A percentile compares a stretch with the other conserved stretches of the same genome.
These are phyloP conservation scores for Fraxinus latifolia DNA, from an alignment of 305 asterid genomes.

Conservation along the genomic window DNA sequence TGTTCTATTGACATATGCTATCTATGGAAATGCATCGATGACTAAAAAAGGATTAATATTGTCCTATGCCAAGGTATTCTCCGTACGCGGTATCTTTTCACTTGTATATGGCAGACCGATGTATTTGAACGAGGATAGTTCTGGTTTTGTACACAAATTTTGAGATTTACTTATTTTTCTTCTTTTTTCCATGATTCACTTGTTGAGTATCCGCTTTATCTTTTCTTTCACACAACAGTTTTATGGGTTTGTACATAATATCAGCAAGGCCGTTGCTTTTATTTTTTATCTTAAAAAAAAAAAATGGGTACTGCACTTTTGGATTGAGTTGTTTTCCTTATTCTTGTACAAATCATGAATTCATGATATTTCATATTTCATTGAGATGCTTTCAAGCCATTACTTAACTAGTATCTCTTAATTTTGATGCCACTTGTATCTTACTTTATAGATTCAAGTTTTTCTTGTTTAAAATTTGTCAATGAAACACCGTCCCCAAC, in stretches of 20 bases:
- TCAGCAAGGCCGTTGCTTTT: slow-evolving; percentile 13
- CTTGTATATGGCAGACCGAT: too few relatives aligned
- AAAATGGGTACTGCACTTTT: too few relatives aligned
- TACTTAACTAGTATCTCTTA: slow-evolving; percentile 25
- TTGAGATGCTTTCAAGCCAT: slow-evolving; percentile 27
- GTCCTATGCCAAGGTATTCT: too few relatives aligned
- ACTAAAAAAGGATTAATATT: too few relatives aligned
- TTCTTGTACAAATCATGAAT: slow-evolving; percentile 19
- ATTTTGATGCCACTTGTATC: background rate
- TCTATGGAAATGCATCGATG: too few relatives aligned
- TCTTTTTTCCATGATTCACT: background rate
- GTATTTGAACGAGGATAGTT: too few relatives aligned
- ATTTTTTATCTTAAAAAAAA: background rate
- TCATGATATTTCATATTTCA: background rate
- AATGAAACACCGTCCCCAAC: background rate
- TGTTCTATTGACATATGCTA: too few relatives aligned
- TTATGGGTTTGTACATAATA: background rate
- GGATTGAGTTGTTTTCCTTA: slow-evolving; percentile 14
- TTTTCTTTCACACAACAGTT: background rate
- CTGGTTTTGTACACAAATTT: too few relatives aligned
- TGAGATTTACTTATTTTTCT: too few relatives aligned
- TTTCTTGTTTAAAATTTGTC: background rate
- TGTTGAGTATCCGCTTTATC: background rate
- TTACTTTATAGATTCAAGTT: slow-evolving; percentile 1
- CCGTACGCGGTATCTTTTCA: too few relatives aligned